phyloP scores from a whole-genome alignment of 495 filamentous ascomycete species.

The Cladorrhinum samala region DNA sequence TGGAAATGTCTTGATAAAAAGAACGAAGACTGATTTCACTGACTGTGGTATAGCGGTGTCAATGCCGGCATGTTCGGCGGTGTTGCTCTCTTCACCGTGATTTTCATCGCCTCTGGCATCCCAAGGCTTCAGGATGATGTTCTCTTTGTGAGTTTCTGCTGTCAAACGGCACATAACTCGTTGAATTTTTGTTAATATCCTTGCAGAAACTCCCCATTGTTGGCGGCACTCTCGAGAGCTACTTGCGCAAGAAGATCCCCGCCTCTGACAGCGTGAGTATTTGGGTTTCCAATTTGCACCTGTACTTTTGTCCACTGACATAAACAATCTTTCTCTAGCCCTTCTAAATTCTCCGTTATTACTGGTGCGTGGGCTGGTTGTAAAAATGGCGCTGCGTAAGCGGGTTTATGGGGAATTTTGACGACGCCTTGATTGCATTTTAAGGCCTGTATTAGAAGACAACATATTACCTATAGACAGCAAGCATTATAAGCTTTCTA shows the following conservation, averaged over 20 bases:
- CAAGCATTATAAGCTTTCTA: neutral
- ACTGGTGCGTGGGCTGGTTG: neutral
- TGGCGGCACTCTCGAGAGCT: conserved; percentile 18
- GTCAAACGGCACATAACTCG: no score
- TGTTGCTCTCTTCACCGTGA: conserved; percentile 49
- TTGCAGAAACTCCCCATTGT: conserved; percentile 50
- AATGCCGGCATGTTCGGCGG: conserved; percentile 46
- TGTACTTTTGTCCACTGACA: neutral
- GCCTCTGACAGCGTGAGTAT: conserved; percentile 54
- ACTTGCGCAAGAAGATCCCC: conserved; percentile 46
- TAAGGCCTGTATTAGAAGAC: conserved; percentile 1
- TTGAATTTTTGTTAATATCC: conserved; percentile 16
- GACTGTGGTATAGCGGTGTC: conserved; percentile 43
- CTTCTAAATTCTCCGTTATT: conserved; percentile 31
- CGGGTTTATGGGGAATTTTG: conserved; percentile 8
- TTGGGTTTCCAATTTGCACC: neutral
- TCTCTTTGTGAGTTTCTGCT: conserved; percentile 31
- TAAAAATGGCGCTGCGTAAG: conserved; percentile 7
- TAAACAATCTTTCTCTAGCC: conserved; percentile 27
- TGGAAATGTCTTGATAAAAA: neutral
- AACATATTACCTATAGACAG: conserved; percentile 3
- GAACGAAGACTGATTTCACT: neutral
- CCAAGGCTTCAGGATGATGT: conserved; percentile 51
- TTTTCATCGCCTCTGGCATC: conserved; percentile 56
- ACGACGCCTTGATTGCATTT: neutral